phyloP scores from a whole-genome alignment of 306 rosid genomes.

The Rosa multiflora region DNA sequence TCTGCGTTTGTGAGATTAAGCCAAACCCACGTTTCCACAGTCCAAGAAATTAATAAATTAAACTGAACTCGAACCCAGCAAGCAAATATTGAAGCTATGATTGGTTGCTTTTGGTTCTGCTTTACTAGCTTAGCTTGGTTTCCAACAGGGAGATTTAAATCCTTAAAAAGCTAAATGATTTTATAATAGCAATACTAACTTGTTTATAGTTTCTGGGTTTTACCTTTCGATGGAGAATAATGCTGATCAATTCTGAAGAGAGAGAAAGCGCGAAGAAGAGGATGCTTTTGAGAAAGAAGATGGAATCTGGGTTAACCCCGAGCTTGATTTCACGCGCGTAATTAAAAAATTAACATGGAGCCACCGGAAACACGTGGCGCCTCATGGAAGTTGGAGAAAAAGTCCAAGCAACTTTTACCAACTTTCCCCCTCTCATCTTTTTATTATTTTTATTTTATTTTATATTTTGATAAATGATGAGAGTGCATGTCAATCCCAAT shows the following conservation, averaged over 20 bases:
- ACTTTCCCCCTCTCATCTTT: constrained; percentile 5
- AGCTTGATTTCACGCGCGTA: constrained; percentile 5
- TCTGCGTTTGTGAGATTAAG: not conserved
- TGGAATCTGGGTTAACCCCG: not conserved
- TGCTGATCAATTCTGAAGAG: constrained; percentile 11
- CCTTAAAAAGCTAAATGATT: constrained; percentile 4
- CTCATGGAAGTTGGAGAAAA: constrained; percentile 42
- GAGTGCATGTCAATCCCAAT: constrained; percentile 10
- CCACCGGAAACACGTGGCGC: constrained; percentile 39
- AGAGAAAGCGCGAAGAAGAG: too few relatives aligned
- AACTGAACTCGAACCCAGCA: not conserved
- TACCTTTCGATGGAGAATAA: constrained; percentile 36
- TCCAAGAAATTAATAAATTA: not conserved
- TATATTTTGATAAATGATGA: not conserved
- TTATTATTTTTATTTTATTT: too few relatives aligned
- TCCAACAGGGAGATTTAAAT: constrained; percentile 28
- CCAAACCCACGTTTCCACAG: not conserved
- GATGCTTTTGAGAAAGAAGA: constrained; percentile 45
- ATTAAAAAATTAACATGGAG: not conserved
- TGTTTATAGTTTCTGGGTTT: constrained; percentile 36
- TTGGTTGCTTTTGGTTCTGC: constrained; percentile 22
- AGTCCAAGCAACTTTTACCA: constrained; percentile 41
- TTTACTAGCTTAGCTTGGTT: constrained; percentile 25
- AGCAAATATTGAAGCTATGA: constrained; percentile 25
- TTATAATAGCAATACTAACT: constrained; percentile 14